A percentile compares a stretch with the other conserved stretches of the same genome.
These are phyloP conservation scores for Euphorbia peplus DNA, from an alignment of 345 rosid genomes.

Conservation along the genomic window DNA sequence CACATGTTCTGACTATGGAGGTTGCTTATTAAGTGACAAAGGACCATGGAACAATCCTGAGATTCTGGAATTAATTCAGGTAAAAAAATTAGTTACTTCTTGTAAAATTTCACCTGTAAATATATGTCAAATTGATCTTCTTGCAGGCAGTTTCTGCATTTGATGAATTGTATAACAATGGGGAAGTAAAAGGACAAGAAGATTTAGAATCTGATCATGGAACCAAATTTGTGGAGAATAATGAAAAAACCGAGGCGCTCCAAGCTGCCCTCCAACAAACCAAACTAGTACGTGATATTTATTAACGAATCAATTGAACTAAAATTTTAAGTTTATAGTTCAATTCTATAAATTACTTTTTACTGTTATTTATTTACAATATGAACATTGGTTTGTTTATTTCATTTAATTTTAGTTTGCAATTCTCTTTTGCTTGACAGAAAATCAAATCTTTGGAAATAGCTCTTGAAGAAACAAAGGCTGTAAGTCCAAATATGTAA, in stretches of 20 bases:
- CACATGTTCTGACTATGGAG: constrained; percentile 55
- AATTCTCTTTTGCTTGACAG: neutral
- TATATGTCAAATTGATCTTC: neutral
- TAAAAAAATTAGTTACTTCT: constrained; percentile 19
- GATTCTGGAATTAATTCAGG: constrained; percentile 45
- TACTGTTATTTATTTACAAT: no score
- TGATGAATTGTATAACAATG: constrained; percentile 27
- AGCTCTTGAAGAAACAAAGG: constrained; percentile 39
- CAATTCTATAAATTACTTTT: no score
- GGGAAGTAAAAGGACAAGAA: constrained; percentile 17
- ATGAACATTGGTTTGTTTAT: no score
- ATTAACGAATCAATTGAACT: no score
- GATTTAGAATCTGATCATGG: constrained; percentile 4
- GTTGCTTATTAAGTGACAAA: constrained; percentile 56
- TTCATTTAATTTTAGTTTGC: no score
- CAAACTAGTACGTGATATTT: constrained; percentile 12
- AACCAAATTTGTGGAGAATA: neutral
- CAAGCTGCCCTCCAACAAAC: constrained; percentile 34
- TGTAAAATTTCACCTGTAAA: neutral
- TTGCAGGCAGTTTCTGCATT: constrained; percentile 34
- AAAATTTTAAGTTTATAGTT: no score
- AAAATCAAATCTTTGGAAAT: constrained; percentile 44
- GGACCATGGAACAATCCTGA: constrained; percentile 74
- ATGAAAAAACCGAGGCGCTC: constrained; percentile 32
- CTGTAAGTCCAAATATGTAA: constrained; percentile 23